phyloP scores from a whole-genome alignment of 345 rosid genomes.

The Gossypium herbaceum region DNA sequence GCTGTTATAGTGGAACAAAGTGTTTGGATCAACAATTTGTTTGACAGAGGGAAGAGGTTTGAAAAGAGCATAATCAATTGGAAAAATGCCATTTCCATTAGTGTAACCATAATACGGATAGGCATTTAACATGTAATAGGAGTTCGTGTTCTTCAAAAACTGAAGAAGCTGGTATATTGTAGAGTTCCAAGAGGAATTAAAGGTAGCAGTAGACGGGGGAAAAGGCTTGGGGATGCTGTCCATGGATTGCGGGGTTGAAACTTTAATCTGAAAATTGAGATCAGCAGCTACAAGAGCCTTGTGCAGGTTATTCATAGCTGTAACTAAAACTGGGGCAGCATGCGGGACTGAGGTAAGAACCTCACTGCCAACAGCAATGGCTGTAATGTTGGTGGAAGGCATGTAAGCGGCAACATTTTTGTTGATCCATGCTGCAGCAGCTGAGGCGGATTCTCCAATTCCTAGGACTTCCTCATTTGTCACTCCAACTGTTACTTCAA shows the following conservation, averaged over 20 bases:
- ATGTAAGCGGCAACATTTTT: constrained; percentile 74
- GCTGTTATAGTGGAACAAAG: constrained; percentile 80
- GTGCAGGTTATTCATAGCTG: constrained; percentile 82
- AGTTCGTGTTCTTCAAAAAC: constrained; percentile 81
- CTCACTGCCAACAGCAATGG: constrained; percentile 94
- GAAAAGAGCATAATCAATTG: constrained; percentile 84
- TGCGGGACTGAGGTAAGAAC: constrained; percentile 76
- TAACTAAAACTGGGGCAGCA: constrained; percentile 61
- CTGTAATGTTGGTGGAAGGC: constrained; percentile 87
- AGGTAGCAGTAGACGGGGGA: constrained; percentile 88
- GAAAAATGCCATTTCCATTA: constrained; percentile 78
- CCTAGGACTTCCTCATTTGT: constrained; percentile 70
- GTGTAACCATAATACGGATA: constrained; percentile 93
- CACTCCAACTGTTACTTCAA: constrained; percentile 82
- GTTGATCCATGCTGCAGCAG: constrained; percentile 86
- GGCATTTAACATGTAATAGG: constrained; percentile 87
- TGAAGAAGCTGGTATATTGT: constrained; percentile 80
- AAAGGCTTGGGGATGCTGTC: constrained; percentile 80
- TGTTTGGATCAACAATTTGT: constrained; percentile 98
- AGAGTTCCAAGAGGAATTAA: constrained; percentile 72
- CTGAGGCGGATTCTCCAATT: constrained; percentile 71
- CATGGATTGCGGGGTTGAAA: constrained; percentile 83
- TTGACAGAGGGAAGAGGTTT: constrained; percentile 65
- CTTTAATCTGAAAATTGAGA: constrained; percentile 67
- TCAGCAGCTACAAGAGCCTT: constrained; percentile 86